These are phyloP conservation scores for Kodamaea kaohsiungensis DNA, from an alignment of 805 yeast species.

Conservation along the genomic window DNA sequence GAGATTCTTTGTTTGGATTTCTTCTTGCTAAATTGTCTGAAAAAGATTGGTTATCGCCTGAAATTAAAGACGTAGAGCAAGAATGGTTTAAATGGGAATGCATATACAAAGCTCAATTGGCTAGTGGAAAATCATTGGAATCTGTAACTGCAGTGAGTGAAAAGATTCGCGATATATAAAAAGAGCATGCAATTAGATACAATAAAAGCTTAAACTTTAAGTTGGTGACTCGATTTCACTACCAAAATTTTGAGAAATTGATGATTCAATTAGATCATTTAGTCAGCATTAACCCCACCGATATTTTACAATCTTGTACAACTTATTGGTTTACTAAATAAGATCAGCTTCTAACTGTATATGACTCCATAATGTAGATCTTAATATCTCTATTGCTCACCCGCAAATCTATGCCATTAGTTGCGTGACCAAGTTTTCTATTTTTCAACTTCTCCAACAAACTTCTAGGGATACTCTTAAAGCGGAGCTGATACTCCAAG, in stretches of 20 bases:
- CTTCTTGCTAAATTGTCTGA: slow-evolving; percentile 42
- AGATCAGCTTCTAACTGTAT: no score
- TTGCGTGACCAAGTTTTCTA: neutral
- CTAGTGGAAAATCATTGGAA: slow-evolving; percentile 35
- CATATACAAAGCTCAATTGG: slow-evolving; percentile 38
- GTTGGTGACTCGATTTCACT: no score
- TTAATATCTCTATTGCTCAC: no score
- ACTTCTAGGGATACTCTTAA: neutral
- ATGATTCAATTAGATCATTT: no score
- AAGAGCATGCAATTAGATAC: no score
- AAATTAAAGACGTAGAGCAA: slow-evolving; percentile 28
- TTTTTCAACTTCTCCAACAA: neutral
- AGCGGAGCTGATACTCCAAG: neutral
- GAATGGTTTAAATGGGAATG: slow-evolving; percentile 40
- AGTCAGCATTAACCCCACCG: no score
- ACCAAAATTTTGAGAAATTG: no score
- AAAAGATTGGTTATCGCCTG: slow-evolving; percentile 26
- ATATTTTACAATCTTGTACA: no score
- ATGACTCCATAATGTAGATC: no score
- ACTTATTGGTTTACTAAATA: no score
- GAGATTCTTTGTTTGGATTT: slow-evolving; percentile 76
- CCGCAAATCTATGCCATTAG: no score
- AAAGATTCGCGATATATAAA: slow-evolving; percentile 16
- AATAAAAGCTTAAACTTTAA: neutral
- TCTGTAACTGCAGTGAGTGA: slow-evolving; percentile 26